Evolutionary conservation across 192 early-diverging fungal genomes (phyloP).

Genomic region (Coemansia sp.): DNA sequence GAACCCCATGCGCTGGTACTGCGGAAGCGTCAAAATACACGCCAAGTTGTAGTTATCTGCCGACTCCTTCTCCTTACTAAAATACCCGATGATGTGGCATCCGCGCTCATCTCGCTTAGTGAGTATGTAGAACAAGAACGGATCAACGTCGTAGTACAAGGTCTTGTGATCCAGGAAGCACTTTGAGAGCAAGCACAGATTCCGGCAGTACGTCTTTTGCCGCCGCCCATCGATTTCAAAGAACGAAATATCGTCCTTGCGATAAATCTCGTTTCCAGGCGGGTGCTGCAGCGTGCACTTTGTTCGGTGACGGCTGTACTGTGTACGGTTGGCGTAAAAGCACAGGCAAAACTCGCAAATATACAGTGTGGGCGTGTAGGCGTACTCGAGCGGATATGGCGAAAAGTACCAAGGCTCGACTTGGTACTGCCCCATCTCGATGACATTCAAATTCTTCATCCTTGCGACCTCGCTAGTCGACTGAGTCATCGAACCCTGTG

Average conservation of each 20-base stretch:
- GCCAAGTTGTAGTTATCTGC: constrained; percentile 97
- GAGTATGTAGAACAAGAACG: constrained; percentile 98
- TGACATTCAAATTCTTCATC: constrained; percentile 92
- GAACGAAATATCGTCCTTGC: constrained; percentile 88
- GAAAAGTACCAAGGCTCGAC: constrained; percentile 99
- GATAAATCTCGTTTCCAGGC: constrained; percentile 99
- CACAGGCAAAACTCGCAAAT: constrained; percentile 97
- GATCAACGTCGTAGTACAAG: constrained; percentile 97
- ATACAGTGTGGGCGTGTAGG: constrained; percentile 76
- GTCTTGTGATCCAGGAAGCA: constrained; percentile 99
- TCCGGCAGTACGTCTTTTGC: constrained; percentile 92
- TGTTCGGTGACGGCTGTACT: constrained; percentile 78
- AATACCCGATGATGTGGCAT: constrained; percentile 94
- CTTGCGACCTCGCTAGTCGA: constrained; percentile 90
- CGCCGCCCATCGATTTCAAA: constrained; percentile 98
- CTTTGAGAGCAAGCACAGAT: constrained; percentile 95
- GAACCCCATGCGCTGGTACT: constrained; percentile 95
- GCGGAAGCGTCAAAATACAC: constrained; percentile 97
- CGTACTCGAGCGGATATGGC: constrained; percentile 91
- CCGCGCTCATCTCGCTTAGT: constrained; percentile 85
- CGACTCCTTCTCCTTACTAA: constrained; percentile 99
- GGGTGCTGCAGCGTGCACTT: constrained; percentile 95
- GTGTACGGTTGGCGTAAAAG: constrained; percentile 72
- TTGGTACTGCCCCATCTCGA: constrained; percentile 90
- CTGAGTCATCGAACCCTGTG: constrained; percentile 96